Evolutionary conservation across 225 moss, liverwort and hornwort species (phyloP), one percentile per base, ranked within the genome.

Genomic region (Straminergon stramineum): DNA sequence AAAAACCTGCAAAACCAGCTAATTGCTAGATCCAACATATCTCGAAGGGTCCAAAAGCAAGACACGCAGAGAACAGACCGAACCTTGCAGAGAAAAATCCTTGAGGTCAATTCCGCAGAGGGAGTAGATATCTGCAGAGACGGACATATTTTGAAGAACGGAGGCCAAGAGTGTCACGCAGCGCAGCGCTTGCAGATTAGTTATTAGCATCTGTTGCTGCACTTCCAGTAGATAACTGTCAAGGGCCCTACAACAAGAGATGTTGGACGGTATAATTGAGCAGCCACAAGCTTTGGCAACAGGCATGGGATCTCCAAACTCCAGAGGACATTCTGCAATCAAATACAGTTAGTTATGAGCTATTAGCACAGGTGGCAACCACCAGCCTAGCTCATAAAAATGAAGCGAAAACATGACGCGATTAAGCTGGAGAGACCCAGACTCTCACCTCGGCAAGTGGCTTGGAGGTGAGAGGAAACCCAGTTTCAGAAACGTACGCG

Each of bases 11-110:
- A 87, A 68, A 89, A 66, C 21, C 68, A 75, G 89, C 19, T 62
- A 67, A 26, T 75, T 66, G 13, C 65, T 45, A 62, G 83, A 73
- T 84, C 58, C 88, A 86, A 84, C 39, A 45, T 45, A 90, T 85
- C 88, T 48, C 58, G 56, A 75, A 73, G 48, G 32, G 74, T 75
- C 62, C 66, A 45, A 69, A 78, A 75, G 83, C 34, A 69, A 65
- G 37, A 31, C 73, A 56, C 66, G 58, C n/a, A 83, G 60, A 75
- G 77, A 80, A 75, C 45, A 90, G 34, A 88, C 39, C 81, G 86
- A 79, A 97, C 98, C 98, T 97, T 98, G 98, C 45, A 96, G 92
- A 87, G 97, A 97, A 87, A 98, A 98, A 89, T 96, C 98, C 91
- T 96, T 95, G 32, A 98, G 98, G 88, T 95, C 96, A 90, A 96